Base-by-base conservation (phyloP, 495 filamentous ascomycete species). In the Aspergillus sclerotioniger region DNA sequence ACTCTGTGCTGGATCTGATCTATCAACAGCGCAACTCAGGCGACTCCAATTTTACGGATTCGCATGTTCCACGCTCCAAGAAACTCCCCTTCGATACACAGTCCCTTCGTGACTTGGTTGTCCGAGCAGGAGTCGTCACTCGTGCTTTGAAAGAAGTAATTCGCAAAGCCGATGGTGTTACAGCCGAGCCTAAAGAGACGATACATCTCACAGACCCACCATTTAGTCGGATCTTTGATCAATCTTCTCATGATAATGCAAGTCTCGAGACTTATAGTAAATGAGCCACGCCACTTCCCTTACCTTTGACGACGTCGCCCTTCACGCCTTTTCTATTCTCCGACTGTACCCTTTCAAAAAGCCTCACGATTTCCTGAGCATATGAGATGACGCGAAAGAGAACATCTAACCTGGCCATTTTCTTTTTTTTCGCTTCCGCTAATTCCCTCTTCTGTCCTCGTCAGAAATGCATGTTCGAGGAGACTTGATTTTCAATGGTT, bases 31-130 rank as follows among this genome's bases (percentile, higher is more conserved):
- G 80, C 32, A 77, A 75, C 16, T 69, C 77, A 3, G 73, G 81
- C 8, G 77, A 82, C 63, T 78, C 81, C 12, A 69, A 72, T 45
- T 58, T 79, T 39, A 51, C 70, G 32, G 67, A 78, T 16, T 62
- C 76, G 17, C 64, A 76, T 8, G 71, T 75, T 46, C 70, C 80
- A 16, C 71, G 84, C 10, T 73, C 84, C 44, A 87, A 88, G 59
- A 95, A 95, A 69, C 84, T 96, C 32, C 90, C 90, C 13, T 97
- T 97, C 62, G 92, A 96, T 67, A 96, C 91, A 9, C 90, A 88
- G 32, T 95, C 90, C 56, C 83, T 97, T 19, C 86, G 87, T 58
- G 90, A 93, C 68, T 79, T 97, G 48, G 92, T 97, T 16, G 85
- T 90, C 56, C 87, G 92, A 39, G 91, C 92, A 3, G 87, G 86